phyloP scores from a whole-genome alignment of 2,329 filamentous ascomycete genomes.

The Paraphaeosphaeria sporulosa region DNA sequence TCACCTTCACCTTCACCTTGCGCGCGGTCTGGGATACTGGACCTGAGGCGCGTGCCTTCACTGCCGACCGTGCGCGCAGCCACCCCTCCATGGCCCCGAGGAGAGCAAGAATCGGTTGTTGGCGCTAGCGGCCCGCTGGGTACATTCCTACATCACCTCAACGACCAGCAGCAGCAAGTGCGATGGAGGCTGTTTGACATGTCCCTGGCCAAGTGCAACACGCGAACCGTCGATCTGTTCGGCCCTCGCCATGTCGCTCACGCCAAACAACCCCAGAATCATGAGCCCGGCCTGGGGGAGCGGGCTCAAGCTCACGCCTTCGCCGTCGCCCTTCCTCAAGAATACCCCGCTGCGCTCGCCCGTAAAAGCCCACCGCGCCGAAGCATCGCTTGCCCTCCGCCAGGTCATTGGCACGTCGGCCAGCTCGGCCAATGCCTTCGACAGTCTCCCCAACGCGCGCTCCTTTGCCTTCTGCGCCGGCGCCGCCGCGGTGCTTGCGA shows the following conservation, averaged over 20 bases:
- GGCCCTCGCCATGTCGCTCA: slow-evolving; percentile 47
- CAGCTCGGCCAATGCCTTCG: slow-evolving; percentile 83
- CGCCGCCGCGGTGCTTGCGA: slow-evolving; percentile 89
- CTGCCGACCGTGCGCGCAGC: neutral
- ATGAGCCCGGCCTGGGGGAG: slow-evolving; percentile 49
- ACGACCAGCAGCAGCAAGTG: slow-evolving; percentile 19
- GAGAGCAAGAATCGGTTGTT: neutral
- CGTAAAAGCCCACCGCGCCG: slow-evolving; percentile 55
- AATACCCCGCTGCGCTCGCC: slow-evolving; percentile 71
- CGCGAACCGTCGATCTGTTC: slow-evolving; percentile 18
- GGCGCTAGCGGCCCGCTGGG: slow-evolving; percentile 2
- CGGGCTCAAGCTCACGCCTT: slow-evolving; percentile 66
- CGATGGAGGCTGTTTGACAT: slow-evolving; percentile 28
- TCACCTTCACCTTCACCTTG: neutral
- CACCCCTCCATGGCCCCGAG: slow-evolving; percentile 5
- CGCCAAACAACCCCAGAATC: slow-evolving; percentile 51
- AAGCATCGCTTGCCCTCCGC: slow-evolving; percentile 71
- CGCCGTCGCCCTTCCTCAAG: slow-evolving; percentile 68
- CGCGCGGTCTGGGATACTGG: neutral
- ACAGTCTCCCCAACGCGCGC: slow-evolving; percentile 72
- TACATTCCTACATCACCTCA: slow-evolving; percentile 10
- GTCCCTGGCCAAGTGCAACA: slow-evolving; percentile 14
- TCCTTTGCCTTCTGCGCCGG: slow-evolving; percentile 91
- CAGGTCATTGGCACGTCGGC: slow-evolving; percentile 93
- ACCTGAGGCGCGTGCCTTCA: slow-evolving; percentile 1